Percentiles rank a stretch among this genome's conserved stretches.
Conservation (phyloP, 129 eudicot genomes). For the Glebionis coronaria region DNA sequence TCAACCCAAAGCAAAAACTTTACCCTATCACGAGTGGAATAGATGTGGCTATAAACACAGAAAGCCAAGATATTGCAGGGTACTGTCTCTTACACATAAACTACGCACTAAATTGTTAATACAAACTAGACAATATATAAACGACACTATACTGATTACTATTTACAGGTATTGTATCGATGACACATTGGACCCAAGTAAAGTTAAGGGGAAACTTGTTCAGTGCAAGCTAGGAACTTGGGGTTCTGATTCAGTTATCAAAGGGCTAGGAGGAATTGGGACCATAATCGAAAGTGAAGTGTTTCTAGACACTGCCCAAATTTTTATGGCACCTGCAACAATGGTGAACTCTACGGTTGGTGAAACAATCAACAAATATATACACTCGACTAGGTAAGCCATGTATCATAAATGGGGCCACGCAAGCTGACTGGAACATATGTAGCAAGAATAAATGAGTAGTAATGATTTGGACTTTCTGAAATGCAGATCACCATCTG, state of each 20-base stretch:
- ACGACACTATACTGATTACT: background rate
- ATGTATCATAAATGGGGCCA: background rate
- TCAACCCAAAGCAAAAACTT: conserved; percentile 42
- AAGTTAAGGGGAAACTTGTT: conserved; percentile 84
- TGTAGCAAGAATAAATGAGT: background rate
- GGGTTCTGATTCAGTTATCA: conserved; percentile 80
- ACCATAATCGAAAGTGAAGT: conserved; percentile 51
- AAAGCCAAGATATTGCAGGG: conserved; percentile 60
- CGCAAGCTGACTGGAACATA: background rate
- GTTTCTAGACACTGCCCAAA: conserved; percentile 63
- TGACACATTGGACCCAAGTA: conserved; percentile 64
- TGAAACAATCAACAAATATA: conserved; percentile 43
- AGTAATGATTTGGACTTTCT: background rate
- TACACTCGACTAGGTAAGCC: conserved; percentile 54
- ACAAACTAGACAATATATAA: background rate
- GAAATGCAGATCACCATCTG: conserved; percentile 69
- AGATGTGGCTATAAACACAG: conserved; percentile 64
- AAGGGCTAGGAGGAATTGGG: conserved; percentile 78
- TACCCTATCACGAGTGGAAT: conserved; percentile 68
- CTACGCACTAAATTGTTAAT: background rate
- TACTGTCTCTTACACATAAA: conserved; percentile 24
- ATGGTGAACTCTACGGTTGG: conserved; percentile 61
- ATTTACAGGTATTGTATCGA: conserved; percentile 52
- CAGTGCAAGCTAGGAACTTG: conserved; percentile 58
- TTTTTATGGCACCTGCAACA: conserved; percentile 88